These are phyloP conservation scores for Lonicera japonica DNA, from an alignment of 129 eudicot species.

Conservation along the genomic window DNA sequence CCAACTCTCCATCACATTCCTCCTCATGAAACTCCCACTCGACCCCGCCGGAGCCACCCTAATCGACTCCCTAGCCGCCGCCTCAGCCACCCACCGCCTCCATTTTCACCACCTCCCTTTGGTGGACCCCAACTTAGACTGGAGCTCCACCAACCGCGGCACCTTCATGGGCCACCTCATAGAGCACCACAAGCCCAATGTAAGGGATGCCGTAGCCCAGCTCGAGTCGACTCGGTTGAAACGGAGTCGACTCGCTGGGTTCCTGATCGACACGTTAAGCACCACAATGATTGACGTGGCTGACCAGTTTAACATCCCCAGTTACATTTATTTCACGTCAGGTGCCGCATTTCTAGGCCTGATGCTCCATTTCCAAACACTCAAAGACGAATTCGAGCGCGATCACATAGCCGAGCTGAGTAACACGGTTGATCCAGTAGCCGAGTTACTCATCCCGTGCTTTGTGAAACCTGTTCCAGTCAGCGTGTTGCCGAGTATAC, in stretches of 20 bases:
- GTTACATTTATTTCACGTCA: slow-evolving; percentile 39
- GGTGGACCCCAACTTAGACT: slow-evolving; percentile 16
- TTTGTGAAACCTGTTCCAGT: slow-evolving; percentile 32
- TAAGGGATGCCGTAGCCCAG: slow-evolving; percentile 18
- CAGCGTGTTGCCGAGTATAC: slow-evolving; percentile 18
- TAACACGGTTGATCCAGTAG: slow-evolving; percentile 10
- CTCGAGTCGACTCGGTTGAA: neutral
- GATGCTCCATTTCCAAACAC: slow-evolving; percentile 33
- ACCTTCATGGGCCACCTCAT: slow-evolving; percentile 20
- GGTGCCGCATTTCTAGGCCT: slow-evolving; percentile 40
- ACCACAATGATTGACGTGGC: slow-evolving; percentile 54
- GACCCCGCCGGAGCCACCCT: slow-evolving; percentile 20
- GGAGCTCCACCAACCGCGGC: slow-evolving; percentile 21
- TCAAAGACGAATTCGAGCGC: slow-evolving; percentile 21
- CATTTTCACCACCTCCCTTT: slow-evolving; percentile 35
- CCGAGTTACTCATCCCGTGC: slow-evolving; percentile 18
- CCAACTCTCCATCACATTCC: slow-evolving; percentile 31
- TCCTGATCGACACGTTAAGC: slow-evolving; percentile 57
- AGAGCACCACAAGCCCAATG: slow-evolving; percentile 27
- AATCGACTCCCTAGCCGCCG: slow-evolving; percentile 20
- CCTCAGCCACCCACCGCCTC: slow-evolving; percentile 9
- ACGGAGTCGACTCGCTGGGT: slow-evolving; percentile 12
- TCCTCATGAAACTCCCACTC: slow-evolving; percentile 39
- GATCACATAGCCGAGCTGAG: slow-evolving; percentile 14
- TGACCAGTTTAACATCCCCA: slow-evolving; percentile 33